Conservation (phyloP, 805 yeast genomes). For the Candida ponderosae region DNA sequence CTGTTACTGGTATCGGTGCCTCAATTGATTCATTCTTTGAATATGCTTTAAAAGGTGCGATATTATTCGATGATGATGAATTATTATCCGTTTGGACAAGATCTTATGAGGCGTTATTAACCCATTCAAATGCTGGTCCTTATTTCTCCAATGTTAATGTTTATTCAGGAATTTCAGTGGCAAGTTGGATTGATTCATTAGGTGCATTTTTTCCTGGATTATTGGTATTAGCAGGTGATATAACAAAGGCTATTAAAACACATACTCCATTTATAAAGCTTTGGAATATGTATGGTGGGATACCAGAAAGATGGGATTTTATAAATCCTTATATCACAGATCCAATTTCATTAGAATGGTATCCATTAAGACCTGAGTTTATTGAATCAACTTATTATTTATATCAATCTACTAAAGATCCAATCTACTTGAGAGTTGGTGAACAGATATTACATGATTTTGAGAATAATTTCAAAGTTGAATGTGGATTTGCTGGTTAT, state of each 20-base stretch:
- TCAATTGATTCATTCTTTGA: constrained; percentile 89
- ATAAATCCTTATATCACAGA: constrained; percentile 16
- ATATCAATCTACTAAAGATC: constrained; percentile 80
- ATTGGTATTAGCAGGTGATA: constrained; percentile 69
- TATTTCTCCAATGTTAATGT: constrained; percentile 50
- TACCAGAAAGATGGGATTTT: constrained; percentile 85
- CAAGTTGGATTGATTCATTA: constrained; percentile 77
- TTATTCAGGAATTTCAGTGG: constrained; percentile 37
- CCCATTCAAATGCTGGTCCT: constrained; percentile 45
- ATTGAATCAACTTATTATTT: constrained; percentile 82
- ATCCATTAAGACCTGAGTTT: constrained; percentile 88
- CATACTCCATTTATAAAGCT: constrained; percentile 63
- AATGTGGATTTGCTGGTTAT: constrained; percentile 78
- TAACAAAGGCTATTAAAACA: constrained; percentile 52
- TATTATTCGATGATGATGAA: constrained; percentile 58
- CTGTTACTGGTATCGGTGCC: constrained; percentile 79
- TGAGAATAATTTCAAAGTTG: constrained; percentile 39
- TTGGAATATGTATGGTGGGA: constrained; percentile 73
- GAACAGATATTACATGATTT: constrained; percentile 52
- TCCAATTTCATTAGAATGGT: constrained; percentile 70
- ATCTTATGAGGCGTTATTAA: constrained; percentile 51
- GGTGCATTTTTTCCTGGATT: constrained; percentile 88
- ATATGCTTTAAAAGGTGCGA: constrained; percentile 70
- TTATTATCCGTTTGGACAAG: constrained; percentile 48
- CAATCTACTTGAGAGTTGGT: constrained; percentile 73